These are phyloP conservation scores for Solanum piurae DNA, from an alignment of 257 asterid genomes.

Conservation along the genomic window DNA sequence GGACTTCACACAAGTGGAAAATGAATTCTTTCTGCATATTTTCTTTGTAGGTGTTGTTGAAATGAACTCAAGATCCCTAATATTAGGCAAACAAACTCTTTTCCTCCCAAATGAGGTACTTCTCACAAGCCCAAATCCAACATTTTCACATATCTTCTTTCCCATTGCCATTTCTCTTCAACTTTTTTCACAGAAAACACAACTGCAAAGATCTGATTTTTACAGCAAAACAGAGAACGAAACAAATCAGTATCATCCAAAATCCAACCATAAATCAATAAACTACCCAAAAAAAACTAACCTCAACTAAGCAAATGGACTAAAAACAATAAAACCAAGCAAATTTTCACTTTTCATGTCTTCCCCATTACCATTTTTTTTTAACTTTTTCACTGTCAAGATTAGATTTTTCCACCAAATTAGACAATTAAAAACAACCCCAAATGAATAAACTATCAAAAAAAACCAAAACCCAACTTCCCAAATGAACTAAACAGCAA, in stretches of 20 bases:
- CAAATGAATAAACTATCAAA: not conserved
- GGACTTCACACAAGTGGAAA: constrained; percentile 23
- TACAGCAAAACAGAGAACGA: not conserved
- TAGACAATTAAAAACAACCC: not conserved
- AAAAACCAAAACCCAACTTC: not conserved
- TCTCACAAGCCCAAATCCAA: constrained; percentile 37
- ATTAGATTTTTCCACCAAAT: constrained; percentile 9
- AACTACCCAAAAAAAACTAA: not conserved
- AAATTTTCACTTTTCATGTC: constrained; percentile 6
- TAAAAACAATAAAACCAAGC: not conserved
- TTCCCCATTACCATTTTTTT: constrained; percentile 13
- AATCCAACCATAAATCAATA: not conserved
- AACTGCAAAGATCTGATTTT: constrained; percentile 18
- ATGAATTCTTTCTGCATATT: constrained; percentile 17
- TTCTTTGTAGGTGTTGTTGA: constrained; percentile 22
- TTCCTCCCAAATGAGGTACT: constrained; percentile 61
- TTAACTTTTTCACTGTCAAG: not conserved
- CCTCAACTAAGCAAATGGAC: not conserved
- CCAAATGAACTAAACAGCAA: not conserved
- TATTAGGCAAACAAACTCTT: constrained; percentile 19
- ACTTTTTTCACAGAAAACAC: not conserved
- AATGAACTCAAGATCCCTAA: constrained; percentile 8
- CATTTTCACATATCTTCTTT: constrained; percentile 6
- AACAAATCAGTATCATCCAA: not conserved
- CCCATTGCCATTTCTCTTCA: constrained; percentile 14